Percentiles rank a stretch among this genome's conserved stretches.
Evolutionary conservation across 2,329 filamentous ascomycete genomes (phyloP).

Genomic region (Aspergillus puulaauensis): DNA sequence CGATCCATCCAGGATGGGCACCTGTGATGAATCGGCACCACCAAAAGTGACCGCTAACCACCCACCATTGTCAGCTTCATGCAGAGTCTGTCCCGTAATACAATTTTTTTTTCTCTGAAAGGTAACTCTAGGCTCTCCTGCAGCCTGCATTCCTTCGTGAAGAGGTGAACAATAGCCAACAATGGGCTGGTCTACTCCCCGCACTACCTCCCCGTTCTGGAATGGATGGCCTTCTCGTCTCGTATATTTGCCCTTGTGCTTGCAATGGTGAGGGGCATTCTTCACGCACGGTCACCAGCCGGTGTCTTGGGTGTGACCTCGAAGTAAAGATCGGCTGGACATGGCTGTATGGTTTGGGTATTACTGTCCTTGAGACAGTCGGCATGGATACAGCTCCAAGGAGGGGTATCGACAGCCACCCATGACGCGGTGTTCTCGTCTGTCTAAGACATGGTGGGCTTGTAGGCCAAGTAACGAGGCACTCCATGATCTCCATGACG

Average conservation of each 20-base stretch:
- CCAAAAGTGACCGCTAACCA: background rate
- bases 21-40: background rate
- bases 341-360: background rate
- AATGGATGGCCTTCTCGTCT: background rate
- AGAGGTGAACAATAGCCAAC: background rate
- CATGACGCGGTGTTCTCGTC: background rate
- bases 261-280: background rate
- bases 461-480: background rate
- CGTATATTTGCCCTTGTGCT: background rate
- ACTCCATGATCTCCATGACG: background rate
- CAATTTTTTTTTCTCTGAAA: background rate
- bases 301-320: background rate
- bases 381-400: background rate
- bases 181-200: background rate
- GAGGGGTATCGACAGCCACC: background rate
- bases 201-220: background rate
- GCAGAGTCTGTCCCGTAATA: constrained; percentile 3
- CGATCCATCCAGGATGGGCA: background rate
- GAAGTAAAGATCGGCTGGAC: background rate
- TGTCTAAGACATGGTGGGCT: background rate
- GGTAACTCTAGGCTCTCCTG: background rate
- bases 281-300: background rate
- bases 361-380: background rate
- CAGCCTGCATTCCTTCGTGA: background rate
- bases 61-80: background rate